Evolutionary conservation across 306 rosid genomes (phyloP).

Genomic region (Rosa rugosa): DNA sequence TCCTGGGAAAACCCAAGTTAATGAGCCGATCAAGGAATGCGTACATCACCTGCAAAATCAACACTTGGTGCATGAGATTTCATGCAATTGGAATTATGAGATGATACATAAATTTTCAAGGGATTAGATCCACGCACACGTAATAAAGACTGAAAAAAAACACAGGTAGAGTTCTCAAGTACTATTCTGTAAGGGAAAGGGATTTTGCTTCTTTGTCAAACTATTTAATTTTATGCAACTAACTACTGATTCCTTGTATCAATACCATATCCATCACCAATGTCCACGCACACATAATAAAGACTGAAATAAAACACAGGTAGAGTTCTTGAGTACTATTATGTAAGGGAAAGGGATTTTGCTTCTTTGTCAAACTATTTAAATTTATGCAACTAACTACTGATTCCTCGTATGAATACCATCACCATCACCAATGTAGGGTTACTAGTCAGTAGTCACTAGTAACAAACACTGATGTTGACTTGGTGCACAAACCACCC

Average conservation of each 20-base stretch:
- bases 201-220: background rate
- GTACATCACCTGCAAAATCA: slow-evolving; percentile 63
- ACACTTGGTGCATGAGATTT: slow-evolving; percentile 17
- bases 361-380: background rate
- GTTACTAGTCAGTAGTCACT: background rate
- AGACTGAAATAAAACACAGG: background rate
- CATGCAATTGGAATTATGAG: background rate
- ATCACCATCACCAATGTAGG: background rate
- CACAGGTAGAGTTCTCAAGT: background rate
- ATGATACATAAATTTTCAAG: background rate
- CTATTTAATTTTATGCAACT: background rate
- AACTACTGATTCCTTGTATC: background rate
- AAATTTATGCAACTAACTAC: background rate
- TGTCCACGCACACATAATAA: background rate
- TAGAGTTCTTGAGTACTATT: background rate
- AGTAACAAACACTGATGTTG: background rate
- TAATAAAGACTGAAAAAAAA: background rate
- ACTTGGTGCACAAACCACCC: background rate
- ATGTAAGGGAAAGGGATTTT: background rate
- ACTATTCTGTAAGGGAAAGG: background rate
- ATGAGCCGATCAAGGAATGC: slow-evolving; percentile 81
- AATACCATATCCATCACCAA: background rate
- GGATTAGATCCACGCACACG: background rate
- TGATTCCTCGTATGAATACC: background rate
- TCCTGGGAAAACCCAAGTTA: slow-evolving; percentile 89